A percentile compares a stretch with the other conserved stretches of the same genome.
These are phyloP conservation scores for Gossypium herbaceum DNA, from an alignment of 345 rosid genomes.

Conservation along the genomic window DNA sequence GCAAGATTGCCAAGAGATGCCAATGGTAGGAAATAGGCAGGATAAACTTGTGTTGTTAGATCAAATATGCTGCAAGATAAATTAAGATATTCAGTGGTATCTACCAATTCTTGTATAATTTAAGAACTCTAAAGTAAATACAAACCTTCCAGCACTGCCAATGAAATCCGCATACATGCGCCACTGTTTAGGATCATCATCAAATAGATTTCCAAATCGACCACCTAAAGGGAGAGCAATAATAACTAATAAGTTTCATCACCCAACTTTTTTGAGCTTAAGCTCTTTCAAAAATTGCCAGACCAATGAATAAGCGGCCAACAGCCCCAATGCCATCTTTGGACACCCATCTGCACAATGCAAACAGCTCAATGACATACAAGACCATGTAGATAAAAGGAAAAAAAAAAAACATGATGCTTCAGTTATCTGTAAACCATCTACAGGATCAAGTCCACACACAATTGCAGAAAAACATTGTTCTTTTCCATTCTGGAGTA, in stretches of 20 bases:
- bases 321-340: slow-evolving; percentile 98
- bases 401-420: background rate
- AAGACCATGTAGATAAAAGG: slow-evolving; percentile 5
- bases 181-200: slow-evolving; percentile 98
- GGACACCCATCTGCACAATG: slow-evolving; percentile 81
- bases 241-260: slow-evolving; percentile 18
- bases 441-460: background rate
- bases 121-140: slow-evolving; percentile 9
- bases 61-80: slow-evolving; percentile 74
- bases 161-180: slow-evolving; percentile 99
- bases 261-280: slow-evolving; percentile 10
- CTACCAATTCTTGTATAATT: slow-evolving; percentile 10
- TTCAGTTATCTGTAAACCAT: background rate
- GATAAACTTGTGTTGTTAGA: slow-evolving; percentile 81
- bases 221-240: slow-evolving; percentile 59
- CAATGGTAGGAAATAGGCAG: slow-evolving; percentile 76
- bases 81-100: slow-evolving; percentile 18
- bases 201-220: slow-evolving; percentile 83
- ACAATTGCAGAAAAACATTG: background rate
- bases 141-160: slow-evolving; percentile 95
- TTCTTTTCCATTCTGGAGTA: background rate
- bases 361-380: slow-evolving; percentile 19
- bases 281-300: slow-evolving; percentile 26
- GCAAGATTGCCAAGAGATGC: slow-evolving; percentile 96
- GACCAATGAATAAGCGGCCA: slow-evolving; percentile 91